Percentiles rank a stretch among this genome's conserved stretches.
phyloP scores from a whole-genome alignment of 176 grass and related monocot genomes.

The Canna indica region DNA sequence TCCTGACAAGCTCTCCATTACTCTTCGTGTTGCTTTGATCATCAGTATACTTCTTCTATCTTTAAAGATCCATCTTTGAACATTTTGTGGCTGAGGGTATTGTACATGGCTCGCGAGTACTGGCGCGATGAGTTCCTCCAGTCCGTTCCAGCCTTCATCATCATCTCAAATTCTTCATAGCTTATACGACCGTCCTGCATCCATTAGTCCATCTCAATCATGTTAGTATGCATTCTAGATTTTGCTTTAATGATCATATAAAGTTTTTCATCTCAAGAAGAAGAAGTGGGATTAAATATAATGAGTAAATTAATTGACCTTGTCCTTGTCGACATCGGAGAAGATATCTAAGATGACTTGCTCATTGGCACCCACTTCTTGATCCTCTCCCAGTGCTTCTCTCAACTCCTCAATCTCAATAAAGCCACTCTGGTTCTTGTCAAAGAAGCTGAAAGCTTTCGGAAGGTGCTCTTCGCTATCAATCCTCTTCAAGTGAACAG shows the following conservation, averaged over 20 bases:
- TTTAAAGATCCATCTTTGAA: constrained; percentile 29
- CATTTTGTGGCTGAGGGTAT: constrained; percentile 52
- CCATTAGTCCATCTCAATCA: background rate
- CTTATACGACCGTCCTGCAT: constrained; percentile 84
- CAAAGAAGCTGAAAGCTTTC: constrained; percentile 72
- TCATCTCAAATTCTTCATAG: constrained; percentile 68
- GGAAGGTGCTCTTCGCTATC: constrained; percentile 62
- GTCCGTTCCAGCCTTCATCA: constrained; percentile 90
- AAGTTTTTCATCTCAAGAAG: constrained; percentile 3
- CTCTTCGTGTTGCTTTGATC: too few relatives aligned
- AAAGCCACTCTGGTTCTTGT: constrained; percentile 70
- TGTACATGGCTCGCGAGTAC: constrained; percentile 48
- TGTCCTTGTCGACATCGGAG: constrained; percentile 51
- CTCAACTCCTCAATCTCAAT: constrained; percentile 71
- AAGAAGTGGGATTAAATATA: constrained; percentile 1
- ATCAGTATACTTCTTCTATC: too few relatives aligned
- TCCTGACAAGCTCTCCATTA: too few relatives aligned
- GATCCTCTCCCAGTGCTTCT: constrained; percentile 58
- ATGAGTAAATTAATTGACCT: too few relatives aligned
- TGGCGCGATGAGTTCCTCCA: constrained; percentile 65
- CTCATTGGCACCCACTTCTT: constrained; percentile 39
- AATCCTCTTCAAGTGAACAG: constrained; percentile 82
- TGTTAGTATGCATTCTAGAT: too few relatives aligned
- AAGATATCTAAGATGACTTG: constrained; percentile 67
- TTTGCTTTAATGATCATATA: constrained; percentile 7